A percentile compares a stretch with the other conserved stretches of the same genome.
Evolutionary conservation across 1,284 basidiomycete genomes (phyloP).

Genomic region (Afroboletus lepidellus): DNA sequence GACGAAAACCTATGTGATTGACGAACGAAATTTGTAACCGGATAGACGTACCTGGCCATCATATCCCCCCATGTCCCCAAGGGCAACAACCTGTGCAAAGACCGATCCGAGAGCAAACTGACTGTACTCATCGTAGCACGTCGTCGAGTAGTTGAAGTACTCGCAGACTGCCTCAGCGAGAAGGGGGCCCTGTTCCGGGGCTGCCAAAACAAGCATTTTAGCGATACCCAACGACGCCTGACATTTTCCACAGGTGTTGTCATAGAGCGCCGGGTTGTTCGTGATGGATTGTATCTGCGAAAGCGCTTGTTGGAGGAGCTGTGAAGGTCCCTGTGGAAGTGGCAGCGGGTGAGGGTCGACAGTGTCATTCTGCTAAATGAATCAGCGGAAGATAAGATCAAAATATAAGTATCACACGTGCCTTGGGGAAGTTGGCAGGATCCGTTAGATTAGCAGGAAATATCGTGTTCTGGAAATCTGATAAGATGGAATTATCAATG

Average conservation of each 20-base stretch:
- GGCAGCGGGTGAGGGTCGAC: constrained; percentile 66
- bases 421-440: constrained; percentile 54
- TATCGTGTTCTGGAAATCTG: constrained; percentile 41
- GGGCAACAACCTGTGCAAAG: constrained; percentile 62
- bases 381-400: constrained; percentile 5
- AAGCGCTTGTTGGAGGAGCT: constrained; percentile 48
- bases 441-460: constrained; percentile 59
- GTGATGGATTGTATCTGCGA: constrained; percentile 52
- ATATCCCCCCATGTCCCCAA: constrained; percentile 60
- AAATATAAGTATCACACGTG: constrained; percentile 8
- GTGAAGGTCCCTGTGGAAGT: constrained; percentile 42
- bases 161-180: constrained; percentile 62
- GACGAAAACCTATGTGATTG: constrained; percentile 10
- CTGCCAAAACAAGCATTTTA: constrained; percentile 62
- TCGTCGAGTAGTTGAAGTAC: constrained; percentile 48
- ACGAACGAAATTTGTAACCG: not conserved
- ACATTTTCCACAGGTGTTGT: constrained; percentile 60
- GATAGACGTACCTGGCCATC: constrained; percentile 57
- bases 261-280: constrained; percentile 45
- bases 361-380: constrained; percentile 44
- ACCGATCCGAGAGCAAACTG: constrained; percentile 50
- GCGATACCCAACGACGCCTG: constrained; percentile 56
- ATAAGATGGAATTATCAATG: constrained; percentile 2
- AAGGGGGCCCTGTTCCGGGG: constrained; percentile 58
- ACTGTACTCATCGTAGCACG: constrained; percentile 51